Conservation (phyloP, 768 basidiomycete species). For the Rubroboletus satanas region DNA sequence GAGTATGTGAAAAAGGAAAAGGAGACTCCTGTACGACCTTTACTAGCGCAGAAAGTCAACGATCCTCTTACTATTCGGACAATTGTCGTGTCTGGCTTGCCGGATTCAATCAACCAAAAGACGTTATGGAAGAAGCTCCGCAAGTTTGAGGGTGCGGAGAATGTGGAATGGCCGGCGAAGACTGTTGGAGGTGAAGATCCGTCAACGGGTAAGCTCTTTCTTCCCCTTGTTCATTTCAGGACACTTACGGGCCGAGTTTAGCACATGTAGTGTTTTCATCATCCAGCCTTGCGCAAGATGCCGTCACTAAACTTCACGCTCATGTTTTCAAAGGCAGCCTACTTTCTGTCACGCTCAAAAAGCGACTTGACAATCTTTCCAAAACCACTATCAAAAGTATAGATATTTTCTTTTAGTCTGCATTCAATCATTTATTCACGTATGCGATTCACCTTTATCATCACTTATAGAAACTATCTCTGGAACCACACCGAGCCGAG, state of each 20-base stretch:
- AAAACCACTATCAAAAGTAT: slow-evolving; percentile 40
- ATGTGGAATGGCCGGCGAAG: slow-evolving; percentile 65
- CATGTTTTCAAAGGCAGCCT: slow-evolving; percentile 88
- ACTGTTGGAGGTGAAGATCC: slow-evolving; percentile 44
- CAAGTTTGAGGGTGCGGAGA: slow-evolving; percentile 74
- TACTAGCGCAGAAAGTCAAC: slow-evolving; percentile 35
- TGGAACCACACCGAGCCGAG: slow-evolving; percentile 56
- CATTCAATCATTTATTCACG: not conserved
- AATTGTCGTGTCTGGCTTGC: slow-evolving; percentile 71
- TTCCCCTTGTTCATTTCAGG: not conserved
- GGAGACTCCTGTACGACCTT: slow-evolving; percentile 36
- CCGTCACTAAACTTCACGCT: slow-evolving; percentile 79
- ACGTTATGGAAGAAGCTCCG: slow-evolving; percentile 81
- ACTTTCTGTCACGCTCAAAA: slow-evolving; percentile 86
- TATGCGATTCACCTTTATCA: not conserved
- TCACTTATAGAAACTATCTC: slow-evolving; percentile 27
- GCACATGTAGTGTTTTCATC: slow-evolving; percentile 74
- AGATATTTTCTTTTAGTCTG: not conserved
- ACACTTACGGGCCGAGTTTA: slow-evolving; percentile 18
- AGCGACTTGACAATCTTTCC: slow-evolving; percentile 66
- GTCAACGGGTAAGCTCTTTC: slow-evolving; percentile 40
- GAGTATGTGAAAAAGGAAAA: slow-evolving; percentile 35
- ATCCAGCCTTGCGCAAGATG: slow-evolving; percentile 62
- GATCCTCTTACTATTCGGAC: slow-evolving; percentile 87
- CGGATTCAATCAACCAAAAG: slow-evolving; percentile 58